Evolutionary conservation across 208 protist species (phyloP), one percentile per base, ranked within the genome.

Genomic region (Trypanosomatidae sp.): DNA sequence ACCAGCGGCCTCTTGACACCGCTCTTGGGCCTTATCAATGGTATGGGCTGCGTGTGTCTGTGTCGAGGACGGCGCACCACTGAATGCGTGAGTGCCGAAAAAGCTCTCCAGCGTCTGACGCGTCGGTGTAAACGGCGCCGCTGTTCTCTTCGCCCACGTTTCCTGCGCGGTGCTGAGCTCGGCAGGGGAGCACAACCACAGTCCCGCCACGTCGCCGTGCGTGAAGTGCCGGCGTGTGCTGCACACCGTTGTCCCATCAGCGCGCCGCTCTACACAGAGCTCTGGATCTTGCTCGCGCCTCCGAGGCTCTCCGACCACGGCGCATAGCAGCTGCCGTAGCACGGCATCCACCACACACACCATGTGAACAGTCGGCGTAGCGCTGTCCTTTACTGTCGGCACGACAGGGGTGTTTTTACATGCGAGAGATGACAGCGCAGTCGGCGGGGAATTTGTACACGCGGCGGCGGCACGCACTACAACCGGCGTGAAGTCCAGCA

Each of bases 231-330:
- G 70, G 4, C 62, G 68, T 19, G 73, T 84, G 46, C 64, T 9
- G 78, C 84, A 92, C 15, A 30, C 49, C 41, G 5, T 59, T 15
- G 30, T 36, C 17, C 80, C 80, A 41, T 81, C 83, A 7, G 59
- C 56, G 12, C 65, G 30, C 17, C 33, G 13, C 46, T 56, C 41
- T 13, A 86, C 36, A 1, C 82, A 58, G 43, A 91, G 56, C 69
- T 86, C 66, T 17, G 91, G 89, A 49, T 93, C 89, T 56, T 93
- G 91, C 78, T 88, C 77, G 0, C 91, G 83, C 8, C 73, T 69
- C 2, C 41, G 59, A 2, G 80, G 43, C 41, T 79, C 60, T 3
- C 89, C 91, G 0, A 80, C 79, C 12, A 86, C 85, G 0, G 82
- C 86, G 39, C 67, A 69, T 25, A 92, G 12, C 41, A 93, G 62